These are phyloP conservation scores for Cryphonectria japonica DNA, from an alignment of 2,329 filamentous ascomycete species.

Conservation along the genomic window DNA sequence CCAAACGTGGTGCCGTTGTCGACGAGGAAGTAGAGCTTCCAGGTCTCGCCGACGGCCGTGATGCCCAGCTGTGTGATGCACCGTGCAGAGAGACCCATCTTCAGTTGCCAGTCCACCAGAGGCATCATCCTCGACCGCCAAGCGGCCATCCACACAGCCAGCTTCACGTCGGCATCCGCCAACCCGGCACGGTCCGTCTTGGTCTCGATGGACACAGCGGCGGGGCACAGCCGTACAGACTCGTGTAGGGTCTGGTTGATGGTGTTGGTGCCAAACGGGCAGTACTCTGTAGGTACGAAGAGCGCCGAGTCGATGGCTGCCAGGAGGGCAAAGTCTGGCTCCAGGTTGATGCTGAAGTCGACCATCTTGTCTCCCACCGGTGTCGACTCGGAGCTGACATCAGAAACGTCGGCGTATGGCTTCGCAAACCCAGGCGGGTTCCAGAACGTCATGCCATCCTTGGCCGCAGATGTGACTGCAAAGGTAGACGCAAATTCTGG, in stretches of 20 bases:
- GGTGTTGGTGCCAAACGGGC: neutral
- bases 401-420: neutral
- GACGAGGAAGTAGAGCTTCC: neutral
- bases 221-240: neutral
- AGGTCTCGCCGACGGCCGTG: neutral
- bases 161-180: neutral
- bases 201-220: neutral
- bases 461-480: neutral
- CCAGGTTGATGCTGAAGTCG: neutral
- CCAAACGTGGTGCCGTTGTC: neutral
- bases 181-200: neutral
- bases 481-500: neutral
- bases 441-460: neutral
- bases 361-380: neutral
- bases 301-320: neutral
- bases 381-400: neutral
- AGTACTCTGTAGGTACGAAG: neutral
- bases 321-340: neutral
- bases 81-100: too few species aligned
- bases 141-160: neutral
- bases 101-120: neutral
- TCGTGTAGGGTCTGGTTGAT: neutral
- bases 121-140: neutral
- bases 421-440: neutral
- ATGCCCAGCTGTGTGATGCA: neutral